A percentile compares a stretch with the other conserved stretches of the same genome.
These are phyloP conservation scores for Solanum ossicruentum DNA, from an alignment of 257 asterid species.

Conservation along the genomic window DNA sequence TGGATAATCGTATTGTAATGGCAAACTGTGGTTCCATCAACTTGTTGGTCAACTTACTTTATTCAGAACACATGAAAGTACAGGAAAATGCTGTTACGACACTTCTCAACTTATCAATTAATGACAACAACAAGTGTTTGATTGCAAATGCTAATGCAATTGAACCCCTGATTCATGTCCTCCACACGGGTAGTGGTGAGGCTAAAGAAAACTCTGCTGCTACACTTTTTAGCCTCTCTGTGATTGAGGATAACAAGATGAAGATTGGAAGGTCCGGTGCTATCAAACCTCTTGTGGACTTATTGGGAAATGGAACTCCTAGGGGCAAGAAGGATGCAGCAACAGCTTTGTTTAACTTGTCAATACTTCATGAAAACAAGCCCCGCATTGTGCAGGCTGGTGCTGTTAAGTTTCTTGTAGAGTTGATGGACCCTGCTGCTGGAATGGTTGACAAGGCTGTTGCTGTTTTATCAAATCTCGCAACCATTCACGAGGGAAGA, in stretches of 20 bases:
- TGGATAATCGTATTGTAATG: constrained; percentile 27
- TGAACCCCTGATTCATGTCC: constrained; percentile 28
- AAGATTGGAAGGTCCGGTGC: constrained; percentile 30
- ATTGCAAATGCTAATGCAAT: constrained; percentile 26
- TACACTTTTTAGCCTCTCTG: constrained; percentile 32
- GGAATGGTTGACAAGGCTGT: constrained; percentile 35
- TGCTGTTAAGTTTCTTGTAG: constrained; percentile 23
- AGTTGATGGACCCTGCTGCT: constrained; percentile 32
- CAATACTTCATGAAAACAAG: constrained; percentile 24
- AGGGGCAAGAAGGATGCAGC: constrained; percentile 31
- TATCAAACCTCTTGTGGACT: constrained; percentile 20
- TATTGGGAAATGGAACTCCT: constrained; percentile 24
- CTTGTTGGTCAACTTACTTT: constrained; percentile 18
- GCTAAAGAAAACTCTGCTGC: constrained; percentile 30
- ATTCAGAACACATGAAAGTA: constrained; percentile 10
- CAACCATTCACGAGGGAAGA: constrained; percentile 23
- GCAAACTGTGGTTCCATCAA: constrained; percentile 24
- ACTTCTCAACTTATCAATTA: constrained; percentile 27
- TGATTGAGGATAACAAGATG: constrained; percentile 23
- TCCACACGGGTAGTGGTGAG: constrained; percentile 18
- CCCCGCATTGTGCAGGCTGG: constrained; percentile 27
- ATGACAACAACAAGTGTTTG: constrained; percentile 17
- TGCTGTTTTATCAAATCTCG: constrained; percentile 27
- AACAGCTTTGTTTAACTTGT: constrained; percentile 25
- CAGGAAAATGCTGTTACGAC: constrained; percentile 30